Evolutionary conservation across 2,329 filamentous ascomycete genomes (phyloP).

Genomic region (Triangularia setosa): DNA sequence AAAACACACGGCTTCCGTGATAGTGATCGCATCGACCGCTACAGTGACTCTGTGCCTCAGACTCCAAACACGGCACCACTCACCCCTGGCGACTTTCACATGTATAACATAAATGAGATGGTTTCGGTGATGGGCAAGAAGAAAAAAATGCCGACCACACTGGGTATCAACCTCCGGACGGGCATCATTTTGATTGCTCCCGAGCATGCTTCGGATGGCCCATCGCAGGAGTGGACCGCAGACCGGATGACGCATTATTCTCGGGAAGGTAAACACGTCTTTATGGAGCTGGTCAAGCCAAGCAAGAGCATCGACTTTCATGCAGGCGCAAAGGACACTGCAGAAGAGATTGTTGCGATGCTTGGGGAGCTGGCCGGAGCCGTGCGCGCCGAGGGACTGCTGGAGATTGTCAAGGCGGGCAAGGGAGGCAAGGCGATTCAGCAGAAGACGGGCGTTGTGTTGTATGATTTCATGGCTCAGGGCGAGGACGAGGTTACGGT

Average conservation of each 20-base stretch:
- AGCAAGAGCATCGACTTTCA: slow-evolving; percentile 97
- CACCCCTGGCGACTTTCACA: slow-evolving; percentile 78
- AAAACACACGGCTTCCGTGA: neutral
- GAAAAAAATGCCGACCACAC: slow-evolving; percentile 96
- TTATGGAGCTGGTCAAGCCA: slow-evolving; percentile 85
- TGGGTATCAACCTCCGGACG: slow-evolving; percentile 88
- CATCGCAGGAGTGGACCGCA: slow-evolving; percentile 86
- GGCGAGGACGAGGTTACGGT: slow-evolving; percentile 96
- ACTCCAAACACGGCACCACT: slow-evolving; percentile 33
- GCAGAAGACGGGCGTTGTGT: slow-evolving; percentile 77
- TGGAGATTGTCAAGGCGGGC: slow-evolving; percentile 81
- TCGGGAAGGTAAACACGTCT: slow-evolving; percentile 96
- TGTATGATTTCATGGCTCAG: slow-evolving; percentile 96
- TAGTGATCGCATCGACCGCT: slow-evolving; percentile 28
- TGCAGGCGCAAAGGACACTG: slow-evolving; percentile 94
- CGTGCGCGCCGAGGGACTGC: slow-evolving; percentile 74
- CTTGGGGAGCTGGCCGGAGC: slow-evolving; percentile 87
- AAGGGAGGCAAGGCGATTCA: slow-evolving; percentile 47
- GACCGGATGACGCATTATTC: slow-evolving; percentile 97
- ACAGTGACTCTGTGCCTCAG: slow-evolving; percentile 38
- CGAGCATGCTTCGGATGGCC: slow-evolving; percentile 76
- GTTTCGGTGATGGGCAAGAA: slow-evolving; percentile 93
- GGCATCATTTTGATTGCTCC: slow-evolving; percentile 88
- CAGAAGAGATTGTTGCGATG: slow-evolving; percentile 83
- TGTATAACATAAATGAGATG: slow-evolving; percentile 98